phyloP scores from a whole-genome alignment of 2,329 filamentous ascomycete genomes.

The Amauroascus niger region DNA sequence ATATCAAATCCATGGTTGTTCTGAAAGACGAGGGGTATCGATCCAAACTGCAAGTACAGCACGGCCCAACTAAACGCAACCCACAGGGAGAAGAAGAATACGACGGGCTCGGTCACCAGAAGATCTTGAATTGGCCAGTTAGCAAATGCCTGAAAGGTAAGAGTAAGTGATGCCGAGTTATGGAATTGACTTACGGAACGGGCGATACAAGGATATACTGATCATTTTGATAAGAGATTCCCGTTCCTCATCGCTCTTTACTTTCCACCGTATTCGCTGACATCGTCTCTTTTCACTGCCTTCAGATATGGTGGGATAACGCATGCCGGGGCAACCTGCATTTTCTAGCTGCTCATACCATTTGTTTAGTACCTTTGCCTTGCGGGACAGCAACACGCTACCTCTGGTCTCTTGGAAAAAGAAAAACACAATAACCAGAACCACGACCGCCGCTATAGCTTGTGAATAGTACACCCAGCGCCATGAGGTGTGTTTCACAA shows the following conservation, averaged over 20 bases:
- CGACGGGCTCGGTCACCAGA: constrained; percentile 54
- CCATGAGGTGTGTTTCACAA: constrained; percentile 60
- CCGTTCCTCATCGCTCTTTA: constrained; percentile 67
- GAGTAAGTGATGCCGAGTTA: not conserved
- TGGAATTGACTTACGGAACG: constrained; percentile 51
- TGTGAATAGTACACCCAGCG: constrained; percentile 88
- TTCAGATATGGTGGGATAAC: constrained; percentile 35
- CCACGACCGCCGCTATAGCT: constrained; percentile 54
- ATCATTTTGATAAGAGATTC: constrained; percentile 61
- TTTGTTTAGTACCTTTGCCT: constrained; percentile 61
- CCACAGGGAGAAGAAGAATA: constrained; percentile 73
- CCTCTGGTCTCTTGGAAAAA: constrained; percentile 77
- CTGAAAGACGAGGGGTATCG: constrained; percentile 67
- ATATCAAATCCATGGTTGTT: constrained; percentile 58
- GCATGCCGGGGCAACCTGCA: constrained; percentile 50
- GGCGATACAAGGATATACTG: constrained; percentile 61
- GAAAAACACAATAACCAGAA: constrained; percentile 55
- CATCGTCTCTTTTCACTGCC: constrained; percentile 23
- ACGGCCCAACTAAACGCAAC: constrained; percentile 83
- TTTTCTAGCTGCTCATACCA: constrained; percentile 69
- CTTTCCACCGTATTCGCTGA: constrained; percentile 65
- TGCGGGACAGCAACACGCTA: constrained; percentile 65
- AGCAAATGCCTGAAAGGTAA: not conserved
- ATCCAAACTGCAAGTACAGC: constrained; percentile 73
- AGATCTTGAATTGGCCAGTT: constrained; percentile 32